These are phyloP conservation scores for Nitzschia sp. DNA, from an alignment of 108 stramenopile species.

Conservation along the genomic window DNA sequence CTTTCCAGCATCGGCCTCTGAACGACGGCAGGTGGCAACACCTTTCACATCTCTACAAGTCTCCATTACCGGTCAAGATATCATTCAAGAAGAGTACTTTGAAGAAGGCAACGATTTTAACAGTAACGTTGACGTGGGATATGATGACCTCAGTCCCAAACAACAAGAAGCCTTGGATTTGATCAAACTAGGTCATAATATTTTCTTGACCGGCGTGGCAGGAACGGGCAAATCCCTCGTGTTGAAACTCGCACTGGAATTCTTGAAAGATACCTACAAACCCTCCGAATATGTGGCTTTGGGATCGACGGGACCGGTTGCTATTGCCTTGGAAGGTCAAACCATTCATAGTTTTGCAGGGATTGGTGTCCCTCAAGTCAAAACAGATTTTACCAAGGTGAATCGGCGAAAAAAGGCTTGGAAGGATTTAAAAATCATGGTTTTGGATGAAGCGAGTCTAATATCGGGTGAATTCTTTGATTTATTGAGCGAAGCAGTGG, in stretches of 20 bases:
- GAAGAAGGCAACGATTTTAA: background rate
- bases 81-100: constrained; percentile 3
- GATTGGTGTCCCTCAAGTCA: constrained; percentile 40
- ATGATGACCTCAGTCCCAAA: constrained; percentile 22
- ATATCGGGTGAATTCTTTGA: constrained; percentile 80
- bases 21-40: too few relatives aligned
- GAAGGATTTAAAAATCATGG: constrained; percentile 56
- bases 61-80: constrained; percentile 2
- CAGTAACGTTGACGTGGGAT: background rate
- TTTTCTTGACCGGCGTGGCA: constrained; percentile 68
- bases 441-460: constrained; percentile 88
- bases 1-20: background rate
- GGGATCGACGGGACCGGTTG: constrained; percentile 77
- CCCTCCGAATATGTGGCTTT: constrained; percentile 45
- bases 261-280: constrained; percentile 24
- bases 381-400: constrained; percentile 35
- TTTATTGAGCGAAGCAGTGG: constrained; percentile 48
- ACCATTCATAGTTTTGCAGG: constrained; percentile 87
- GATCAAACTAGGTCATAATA: constrained; percentile 37
- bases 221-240: constrained; percentile 72
- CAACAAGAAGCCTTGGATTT: constrained; percentile 47
- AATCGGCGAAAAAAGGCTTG: constrained; percentile 53
- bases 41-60: too few relatives aligned
- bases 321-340: constrained; percentile 67
- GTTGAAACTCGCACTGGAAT: constrained; percentile 44